A percentile compares a stretch with the other conserved stretches of the same genome.
These are phyloP conservation scores for Vickermania ingenoplastis DNA, from an alignment of 208 protist species.

Conservation along the genomic window DNA sequence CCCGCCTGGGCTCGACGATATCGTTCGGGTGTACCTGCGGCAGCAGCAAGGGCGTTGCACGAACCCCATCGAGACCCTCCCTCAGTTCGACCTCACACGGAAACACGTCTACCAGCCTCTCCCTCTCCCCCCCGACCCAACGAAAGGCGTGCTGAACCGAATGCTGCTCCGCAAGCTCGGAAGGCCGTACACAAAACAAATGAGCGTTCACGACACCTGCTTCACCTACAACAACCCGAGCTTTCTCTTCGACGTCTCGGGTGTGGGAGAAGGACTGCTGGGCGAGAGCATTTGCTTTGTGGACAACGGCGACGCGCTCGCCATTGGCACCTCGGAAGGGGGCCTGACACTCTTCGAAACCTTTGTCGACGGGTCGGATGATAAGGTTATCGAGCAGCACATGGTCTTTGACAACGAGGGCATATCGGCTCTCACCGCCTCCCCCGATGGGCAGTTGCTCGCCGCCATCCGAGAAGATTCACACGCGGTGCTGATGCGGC, in stretches of 20 bases:
- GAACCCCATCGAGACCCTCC: conserved; percentile 83
- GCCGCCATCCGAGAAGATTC: conserved; percentile 33
- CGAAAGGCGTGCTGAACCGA: conserved; percentile 60
- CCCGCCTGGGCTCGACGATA: conserved; percentile 23
- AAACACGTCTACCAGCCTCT: conserved; percentile 65
- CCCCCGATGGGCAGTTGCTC: conserved; percentile 36
- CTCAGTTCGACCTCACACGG: conserved; percentile 76
- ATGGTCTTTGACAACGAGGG: conserved; percentile 73
- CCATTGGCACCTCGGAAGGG: conserved; percentile 79
- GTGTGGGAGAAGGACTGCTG: conserved; percentile 47
- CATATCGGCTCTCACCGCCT: conserved; percentile 46
- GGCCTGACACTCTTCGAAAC: conserved; percentile 72
- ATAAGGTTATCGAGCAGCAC: conserved; percentile 77
- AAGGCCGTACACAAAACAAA: conserved; percentile 35
- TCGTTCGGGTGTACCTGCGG: conserved; percentile 67
- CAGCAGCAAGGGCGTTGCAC: conserved; percentile 75
- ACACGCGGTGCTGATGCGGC: conserved; percentile 42
- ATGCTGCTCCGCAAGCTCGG: conserved; percentile 39
- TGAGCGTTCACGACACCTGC: conserved; percentile 46
- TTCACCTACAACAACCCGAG: conserved; percentile 62
- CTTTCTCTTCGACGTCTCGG: conserved; percentile 76
- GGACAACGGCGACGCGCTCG: conserved; percentile 61
- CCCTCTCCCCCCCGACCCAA: conserved; percentile 45
- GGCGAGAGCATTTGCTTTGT: conserved; percentile 74
- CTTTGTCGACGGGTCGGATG: conserved; percentile 58